Evolutionary conservation across 352 stramenopile species (phyloP).

Genomic region (Hyaloperonospora brassicae): DNA sequence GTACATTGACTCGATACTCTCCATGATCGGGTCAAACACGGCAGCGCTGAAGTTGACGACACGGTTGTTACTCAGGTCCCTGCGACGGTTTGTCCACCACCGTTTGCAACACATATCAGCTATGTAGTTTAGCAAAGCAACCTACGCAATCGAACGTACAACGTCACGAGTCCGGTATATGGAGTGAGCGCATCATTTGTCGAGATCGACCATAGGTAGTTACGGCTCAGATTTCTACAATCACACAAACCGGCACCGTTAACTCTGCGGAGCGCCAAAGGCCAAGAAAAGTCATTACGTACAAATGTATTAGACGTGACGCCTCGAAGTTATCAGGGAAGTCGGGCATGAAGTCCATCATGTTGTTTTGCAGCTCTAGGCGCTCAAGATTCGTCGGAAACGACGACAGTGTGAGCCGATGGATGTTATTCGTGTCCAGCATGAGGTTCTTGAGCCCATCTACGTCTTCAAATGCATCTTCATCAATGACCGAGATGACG

Average conservation of each 20-base stretch:
- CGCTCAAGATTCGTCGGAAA: conserved; percentile 35
- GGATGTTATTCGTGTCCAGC: conserved; percentile 43
- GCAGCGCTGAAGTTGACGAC: conserved; percentile 47
- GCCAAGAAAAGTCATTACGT: conserved; percentile 10
- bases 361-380: conserved; percentile 46
- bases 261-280: background rate
- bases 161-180: conserved; percentile 32
- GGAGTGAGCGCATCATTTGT: conserved; percentile 39
- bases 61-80: conserved; percentile 49
- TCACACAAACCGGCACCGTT: conserved; percentile 1
- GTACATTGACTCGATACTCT: conserved; percentile 46
- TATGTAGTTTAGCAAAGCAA: background rate
- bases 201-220: conserved; percentile 51
- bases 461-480: conserved; percentile 41
- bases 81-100: conserved; percentile 8
- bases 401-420: conserved; percentile 30
- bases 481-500: conserved; percentile 52
- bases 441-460: conserved; percentile 34
- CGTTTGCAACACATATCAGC: background rate
- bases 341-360: conserved; percentile 47
- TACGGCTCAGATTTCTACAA: conserved; percentile 51
- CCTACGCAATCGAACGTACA: conserved; percentile 28
- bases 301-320: conserved; percentile 39
- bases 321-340: conserved; percentile 27
- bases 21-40: conserved; percentile 40